These are phyloP conservation scores for Schizophyllum commune DNA, from an alignment of 1,284 basidiomycete genomes.

Conservation along the genomic window DNA sequence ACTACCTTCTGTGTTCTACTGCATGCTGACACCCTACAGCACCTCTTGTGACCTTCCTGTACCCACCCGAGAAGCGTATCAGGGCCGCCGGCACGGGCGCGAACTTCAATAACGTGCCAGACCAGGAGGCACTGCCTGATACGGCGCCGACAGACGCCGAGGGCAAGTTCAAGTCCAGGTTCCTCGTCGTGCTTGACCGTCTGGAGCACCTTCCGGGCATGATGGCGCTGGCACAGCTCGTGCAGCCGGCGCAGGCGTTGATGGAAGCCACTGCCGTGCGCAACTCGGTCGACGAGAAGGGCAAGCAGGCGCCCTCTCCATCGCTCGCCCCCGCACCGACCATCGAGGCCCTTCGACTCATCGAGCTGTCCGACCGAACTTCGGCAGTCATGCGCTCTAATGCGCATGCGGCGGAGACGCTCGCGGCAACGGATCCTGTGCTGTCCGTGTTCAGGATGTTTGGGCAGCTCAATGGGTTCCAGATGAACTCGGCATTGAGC, in stretches of 20 bases:
- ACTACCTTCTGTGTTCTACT: neutral
- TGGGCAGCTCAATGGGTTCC: slow-evolving; percentile 67
- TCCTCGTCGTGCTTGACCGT: slow-evolving; percentile 86
- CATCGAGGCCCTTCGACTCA: slow-evolving; percentile 74
- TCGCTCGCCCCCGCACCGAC: slow-evolving; percentile 4
- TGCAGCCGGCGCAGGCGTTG: slow-evolving; percentile 31
- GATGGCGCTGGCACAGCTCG: slow-evolving; percentile 63
- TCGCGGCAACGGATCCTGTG: slow-evolving; percentile 73
- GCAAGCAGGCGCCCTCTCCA: neutral
- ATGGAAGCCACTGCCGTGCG: neutral
- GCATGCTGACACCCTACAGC: slow-evolving; percentile 25
- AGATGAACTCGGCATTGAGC: slow-evolving; percentile 61
- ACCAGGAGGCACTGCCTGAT: slow-evolving; percentile 20
- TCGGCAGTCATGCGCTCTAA: slow-evolving; percentile 88
- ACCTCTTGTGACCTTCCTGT: slow-evolving; percentile 71
- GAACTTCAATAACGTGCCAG: slow-evolving; percentile 37
- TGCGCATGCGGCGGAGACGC: slow-evolving; percentile 45
- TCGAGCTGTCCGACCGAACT: slow-evolving; percentile 88
- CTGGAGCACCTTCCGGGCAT: slow-evolving; percentile 79
- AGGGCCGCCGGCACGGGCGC: slow-evolving; percentile 37
- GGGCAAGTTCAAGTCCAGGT: slow-evolving; percentile 36
- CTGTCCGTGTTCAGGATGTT: slow-evolving; percentile 83
- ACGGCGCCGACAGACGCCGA: slow-evolving; percentile 10
- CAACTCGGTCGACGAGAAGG: neutral
- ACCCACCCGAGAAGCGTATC: slow-evolving; percentile 59